These are phyloP conservation scores for Fusarium nelsonii DNA, from an alignment of 2,329 filamentous ascomycete species.

Conservation along the genomic window DNA sequence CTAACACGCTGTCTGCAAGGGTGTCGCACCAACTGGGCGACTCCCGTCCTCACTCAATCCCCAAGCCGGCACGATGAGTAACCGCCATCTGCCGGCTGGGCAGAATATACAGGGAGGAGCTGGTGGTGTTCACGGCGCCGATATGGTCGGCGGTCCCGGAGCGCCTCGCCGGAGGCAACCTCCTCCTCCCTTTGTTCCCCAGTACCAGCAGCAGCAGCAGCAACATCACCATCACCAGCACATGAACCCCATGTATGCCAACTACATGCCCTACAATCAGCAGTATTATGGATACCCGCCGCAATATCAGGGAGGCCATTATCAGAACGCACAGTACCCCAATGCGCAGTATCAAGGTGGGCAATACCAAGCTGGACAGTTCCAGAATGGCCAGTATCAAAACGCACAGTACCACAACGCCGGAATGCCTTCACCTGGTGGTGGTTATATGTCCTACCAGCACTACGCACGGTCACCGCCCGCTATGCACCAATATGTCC, in stretches of 20 bases:
- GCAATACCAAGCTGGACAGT: constrained; percentile 55
- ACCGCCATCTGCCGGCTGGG: constrained; percentile 82
- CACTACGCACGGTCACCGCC: constrained; percentile 64
- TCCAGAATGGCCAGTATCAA: constrained; percentile 54
- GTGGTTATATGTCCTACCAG: constrained; percentile 58
- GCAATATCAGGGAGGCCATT: constrained; percentile 60
- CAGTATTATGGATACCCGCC: constrained; percentile 68
- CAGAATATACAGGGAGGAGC: constrained; percentile 68
- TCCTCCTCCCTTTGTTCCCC: constrained; percentile 55
- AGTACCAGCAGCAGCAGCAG: constrained; percentile 53
- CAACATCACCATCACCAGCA: constrained; percentile 57
- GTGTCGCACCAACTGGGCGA: constrained; percentile 54
- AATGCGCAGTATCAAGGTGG: constrained; percentile 41
- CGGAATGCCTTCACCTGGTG: constrained; percentile 58
- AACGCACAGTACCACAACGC: constrained; percentile 44
- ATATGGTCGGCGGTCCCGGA: constrained; percentile 53
- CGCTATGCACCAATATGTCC: constrained; percentile 67
- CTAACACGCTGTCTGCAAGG: constrained; percentile 42
- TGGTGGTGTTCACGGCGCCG: constrained; percentile 52
- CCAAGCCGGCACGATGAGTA: constrained; percentile 82
- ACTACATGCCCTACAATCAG: constrained; percentile 64
- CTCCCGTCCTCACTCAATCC: constrained; percentile 53
- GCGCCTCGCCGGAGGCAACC: constrained; percentile 56
- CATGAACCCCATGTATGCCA: constrained; percentile 63
- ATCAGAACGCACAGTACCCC: constrained; percentile 42